Evolutionary conservation across 257 asterid genomes (phyloP), one percentile per base, ranked within the genome.

Genomic region (Sherardia arvensis): DNA sequence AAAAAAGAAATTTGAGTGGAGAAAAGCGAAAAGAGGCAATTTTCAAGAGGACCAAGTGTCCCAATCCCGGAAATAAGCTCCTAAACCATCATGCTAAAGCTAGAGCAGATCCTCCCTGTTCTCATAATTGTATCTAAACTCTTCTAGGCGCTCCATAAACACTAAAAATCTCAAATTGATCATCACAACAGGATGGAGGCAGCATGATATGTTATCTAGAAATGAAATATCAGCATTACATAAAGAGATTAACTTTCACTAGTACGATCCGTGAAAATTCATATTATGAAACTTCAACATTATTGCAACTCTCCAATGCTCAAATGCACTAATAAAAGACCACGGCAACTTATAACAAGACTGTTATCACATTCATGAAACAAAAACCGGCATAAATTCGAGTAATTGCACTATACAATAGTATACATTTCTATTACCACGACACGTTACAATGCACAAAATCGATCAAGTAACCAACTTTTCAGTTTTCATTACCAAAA

Each of bases 21-120:
- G 59, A 48, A n/a, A 64, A 22, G 23, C 29, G 8, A 63, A 63
- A 47, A 63, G 58, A 47, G n/a, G 34, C 17, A 4, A 45, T 43
- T 25, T 45, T 27, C 3, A 27, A 47, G 58, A 28, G 30, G 57
- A 32, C 22, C 59, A 48, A 59, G 51, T 48, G 38, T 38, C 40
- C 59, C 59, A 64, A 64, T n/a, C 20, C 29, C 27, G 29, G 48
- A 28, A 29, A 18, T 47, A 27, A 12, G 67, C 58, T 64, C 58
- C 8, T 47, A 6, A 43, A 45, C 22, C 45, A 45, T 28, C 58
- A 63, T 38, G 29, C 58, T 47, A 33, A 64, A 29, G 30, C 21
- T 29, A 28, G 10, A n/a, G 30, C 29, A 56, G 49, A 28, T 8
- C 21, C 26, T 18, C 45, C 12, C 59, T 29, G 6, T 23, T 29